These are phyloP conservation scores for Colletotrichum musicola DNA, from an alignment of 2,329 filamentous ascomycete genomes.

Conservation along the genomic window DNA sequence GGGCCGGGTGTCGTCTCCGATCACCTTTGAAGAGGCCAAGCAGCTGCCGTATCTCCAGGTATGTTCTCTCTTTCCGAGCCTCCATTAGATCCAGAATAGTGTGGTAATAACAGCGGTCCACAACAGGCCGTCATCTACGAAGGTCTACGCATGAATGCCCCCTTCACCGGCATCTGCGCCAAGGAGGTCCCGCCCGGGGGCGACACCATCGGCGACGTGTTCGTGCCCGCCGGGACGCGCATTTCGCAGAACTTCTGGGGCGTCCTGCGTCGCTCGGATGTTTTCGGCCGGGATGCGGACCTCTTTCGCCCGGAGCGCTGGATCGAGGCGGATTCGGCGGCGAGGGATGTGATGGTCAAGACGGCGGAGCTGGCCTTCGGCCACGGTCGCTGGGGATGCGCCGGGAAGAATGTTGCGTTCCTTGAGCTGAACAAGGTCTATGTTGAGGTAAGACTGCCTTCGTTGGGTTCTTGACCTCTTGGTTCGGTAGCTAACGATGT, in stretches of 20 bases:
- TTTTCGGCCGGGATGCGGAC: conserved; percentile 55
- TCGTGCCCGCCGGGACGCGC: conserved; percentile 48
- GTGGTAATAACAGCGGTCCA: conserved; percentile 36
- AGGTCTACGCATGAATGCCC: conserved; percentile 55
- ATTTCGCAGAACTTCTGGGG: conserved; percentile 54
- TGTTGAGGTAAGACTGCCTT: conserved; percentile 52
- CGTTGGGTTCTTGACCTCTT: not conserved
- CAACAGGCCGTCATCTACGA: conserved; percentile 57
- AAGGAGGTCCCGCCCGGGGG: conserved; percentile 46
- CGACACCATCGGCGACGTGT: conserved; percentile 44
- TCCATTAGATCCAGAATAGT: too few species aligned
- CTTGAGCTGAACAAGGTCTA: conserved; percentile 59
- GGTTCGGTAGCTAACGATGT: not conserved
- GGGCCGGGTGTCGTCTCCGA: conserved; percentile 45
- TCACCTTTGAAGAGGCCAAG: conserved; percentile 45
- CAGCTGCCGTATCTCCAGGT: conserved; percentile 58
- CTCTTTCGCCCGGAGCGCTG: conserved; percentile 63
- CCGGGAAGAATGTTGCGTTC: conserved; percentile 55
- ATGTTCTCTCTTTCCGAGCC: conserved; percentile 45
- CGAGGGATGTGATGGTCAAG: conserved; percentile 40
- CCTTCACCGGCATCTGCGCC: conserved; percentile 45
- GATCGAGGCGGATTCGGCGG: conserved; percentile 51
- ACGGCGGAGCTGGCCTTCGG: conserved; percentile 53
- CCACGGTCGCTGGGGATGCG: conserved; percentile 47
- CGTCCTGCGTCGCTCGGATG: conserved; percentile 51